Evolutionary conservation across 768 basidiomycete species (phyloP), one percentile per base, ranked within the genome.

Genomic region (Chalciporus piperatus): DNA sequence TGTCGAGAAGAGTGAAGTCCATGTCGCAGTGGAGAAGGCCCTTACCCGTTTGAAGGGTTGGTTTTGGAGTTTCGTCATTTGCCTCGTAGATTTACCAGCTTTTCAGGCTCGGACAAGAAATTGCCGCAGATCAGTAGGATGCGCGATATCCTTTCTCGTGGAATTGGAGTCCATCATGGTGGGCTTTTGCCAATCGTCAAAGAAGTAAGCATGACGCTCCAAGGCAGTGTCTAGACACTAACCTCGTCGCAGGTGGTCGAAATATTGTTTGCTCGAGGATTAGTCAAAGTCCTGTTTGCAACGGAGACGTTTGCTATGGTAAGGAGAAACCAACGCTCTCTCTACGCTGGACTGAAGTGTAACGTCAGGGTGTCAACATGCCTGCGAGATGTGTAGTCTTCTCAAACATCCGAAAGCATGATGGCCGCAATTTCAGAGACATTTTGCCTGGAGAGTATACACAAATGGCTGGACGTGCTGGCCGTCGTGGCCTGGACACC

Each of bases 221-320:
- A 20, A 39, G 14, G 9, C 19, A 23, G 40, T 41, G 23, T 2
- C n/a, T 35, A 33, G 44, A 10, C 60, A 51, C 17, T 12, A 45
- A 55, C 61, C 52, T 3, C 23, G 16, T 45, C 41, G 57, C 52
- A 97, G 90, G 84, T 98, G 19, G 95, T 98, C 8, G 97, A 99
- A 68, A 88, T 98, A 38, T 76, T 99, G 16, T 99, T 99, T 67
- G 90, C 94, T 9, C 83, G 93, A 40, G 97, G 97, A 16, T 74
- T 98, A 45, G 95, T 99, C 54, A 98, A 98, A 70, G 83, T 97
- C 19, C 73, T 99, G 7, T 99, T 99, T 66, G 97, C 97, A 1
- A 99, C 97, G 5, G 97, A 99, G 72, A 99, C 97, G 0, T 99
- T 99, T 67, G 96, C 96, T 0, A 98, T 99, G 96, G 95, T 93